These are phyloP conservation scores for Crithidia acanthocephali DNA, from an alignment of 208 protist genomes.

Conservation along the genomic window DNA sequence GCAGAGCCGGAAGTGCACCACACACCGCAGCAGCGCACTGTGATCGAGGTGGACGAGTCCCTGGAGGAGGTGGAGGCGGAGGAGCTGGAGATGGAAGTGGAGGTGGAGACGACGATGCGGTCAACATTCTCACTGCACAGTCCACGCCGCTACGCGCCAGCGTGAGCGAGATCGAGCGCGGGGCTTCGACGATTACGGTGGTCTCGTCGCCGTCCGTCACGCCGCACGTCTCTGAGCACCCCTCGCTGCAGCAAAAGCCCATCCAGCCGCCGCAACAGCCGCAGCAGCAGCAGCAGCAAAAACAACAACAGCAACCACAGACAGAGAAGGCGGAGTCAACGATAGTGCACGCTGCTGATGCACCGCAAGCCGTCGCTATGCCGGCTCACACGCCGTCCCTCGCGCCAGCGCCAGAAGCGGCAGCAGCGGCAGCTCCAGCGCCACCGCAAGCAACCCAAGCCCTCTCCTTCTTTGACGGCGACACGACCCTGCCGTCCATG, in stretches of 20 bases:
- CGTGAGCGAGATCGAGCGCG: neutral
- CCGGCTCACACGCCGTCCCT: neutral
- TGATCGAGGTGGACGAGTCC: neutral
- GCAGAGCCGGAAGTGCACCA: neutral
- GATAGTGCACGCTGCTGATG: neutral
- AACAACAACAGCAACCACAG: neutral
- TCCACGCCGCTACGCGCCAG: constrained; percentile 3
- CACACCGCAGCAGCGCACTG: neutral
- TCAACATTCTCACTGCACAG: constrained; percentile 3
- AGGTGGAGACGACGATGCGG: neutral
- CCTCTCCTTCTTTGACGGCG: neutral
- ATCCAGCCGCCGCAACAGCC: neutral
- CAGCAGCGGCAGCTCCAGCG: neutral
- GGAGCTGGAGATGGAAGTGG: too few relatives aligned
- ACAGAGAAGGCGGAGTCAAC: neutral
- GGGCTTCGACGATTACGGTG: constrained; percentile 13
- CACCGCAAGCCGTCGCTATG: neutral
- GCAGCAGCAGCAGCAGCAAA: constrained; percentile 4
- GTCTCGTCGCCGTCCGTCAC: constrained; percentile 24
- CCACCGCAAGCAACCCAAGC: neutral
- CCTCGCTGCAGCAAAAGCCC: too few relatives aligned
- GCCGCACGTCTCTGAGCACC: constrained; percentile 4
- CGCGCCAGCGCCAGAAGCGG: neutral
- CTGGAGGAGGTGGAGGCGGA: neutral
- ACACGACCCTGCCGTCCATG: neutral